Evolutionary conservation across 768 basidiomycete species (phyloP).

Genomic region (Neoboletus subvelutipes): DNA sequence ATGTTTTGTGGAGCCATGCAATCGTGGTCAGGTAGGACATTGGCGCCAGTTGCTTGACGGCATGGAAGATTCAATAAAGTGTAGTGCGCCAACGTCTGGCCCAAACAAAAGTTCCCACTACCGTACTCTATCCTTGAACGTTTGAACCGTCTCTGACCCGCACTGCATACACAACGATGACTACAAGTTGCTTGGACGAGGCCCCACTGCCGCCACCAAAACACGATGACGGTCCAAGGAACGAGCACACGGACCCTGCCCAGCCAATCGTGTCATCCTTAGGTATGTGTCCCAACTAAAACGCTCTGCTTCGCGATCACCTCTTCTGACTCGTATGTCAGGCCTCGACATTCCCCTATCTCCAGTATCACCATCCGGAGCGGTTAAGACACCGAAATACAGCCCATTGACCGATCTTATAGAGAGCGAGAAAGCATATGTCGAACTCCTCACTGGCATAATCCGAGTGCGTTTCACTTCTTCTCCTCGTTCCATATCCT

Average conservation of each 20-base stretch:
- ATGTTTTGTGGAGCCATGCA: constrained; percentile 44
- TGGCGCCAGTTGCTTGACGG: not conserved
- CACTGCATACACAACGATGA: constrained; percentile 4
- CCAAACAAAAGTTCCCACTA: not conserved
- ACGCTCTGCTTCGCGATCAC: constrained; percentile 1
- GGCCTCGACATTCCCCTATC: constrained; percentile 25
- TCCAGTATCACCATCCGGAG: constrained; percentile 29
- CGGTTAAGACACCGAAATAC: constrained; percentile 55
- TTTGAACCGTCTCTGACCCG: not conserved
- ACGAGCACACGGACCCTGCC: not conserved
- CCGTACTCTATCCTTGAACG: too few relatives aligned
- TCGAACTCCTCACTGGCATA: constrained; percentile 84
- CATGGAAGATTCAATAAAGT: not conserved
- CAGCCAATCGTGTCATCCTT: constrained; percentile 19
- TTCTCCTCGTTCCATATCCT: constrained; percentile 1
- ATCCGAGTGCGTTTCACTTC: constrained; percentile 68
- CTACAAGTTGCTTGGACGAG: not conserved
- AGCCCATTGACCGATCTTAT: constrained; percentile 92
- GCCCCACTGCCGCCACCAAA: constrained; percentile 23
- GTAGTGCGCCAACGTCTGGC: not conserved
- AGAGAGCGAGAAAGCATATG: constrained; percentile 90
- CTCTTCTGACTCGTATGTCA: constrained; percentile 20
- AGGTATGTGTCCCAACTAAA: constrained; percentile 22
- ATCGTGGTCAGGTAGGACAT: constrained; percentile 31
- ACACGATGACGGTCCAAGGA: constrained; percentile 3